Percentiles rank a stretch among this genome's conserved stretches.
Evolutionary conservation across 768 basidiomycete species (phyloP).

Genomic region (Lactarius akahatsu): DNA sequence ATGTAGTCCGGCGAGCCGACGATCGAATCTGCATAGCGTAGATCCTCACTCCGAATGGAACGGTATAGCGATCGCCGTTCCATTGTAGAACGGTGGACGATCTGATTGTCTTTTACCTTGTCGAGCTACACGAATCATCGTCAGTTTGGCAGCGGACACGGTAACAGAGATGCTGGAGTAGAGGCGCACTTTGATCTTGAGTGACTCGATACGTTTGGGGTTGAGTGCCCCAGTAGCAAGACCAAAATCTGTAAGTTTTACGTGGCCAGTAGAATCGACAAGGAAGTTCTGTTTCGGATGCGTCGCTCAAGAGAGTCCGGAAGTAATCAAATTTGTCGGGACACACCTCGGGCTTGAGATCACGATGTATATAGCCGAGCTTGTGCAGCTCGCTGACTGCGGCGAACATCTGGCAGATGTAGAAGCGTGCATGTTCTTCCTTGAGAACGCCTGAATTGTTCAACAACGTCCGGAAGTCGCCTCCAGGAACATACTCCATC

Average conservation of each 20-base stretch:
- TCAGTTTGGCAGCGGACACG: conserved; percentile 5
- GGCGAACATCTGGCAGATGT: conserved; percentile 97
- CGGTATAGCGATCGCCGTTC: conserved; percentile 95
- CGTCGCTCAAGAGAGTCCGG: background rate
- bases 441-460: conserved; percentile 98
- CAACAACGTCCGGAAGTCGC: conserved; percentile 95
- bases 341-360: conserved; percentile 92
- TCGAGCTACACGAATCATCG: conserved; percentile 61
- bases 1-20: conserved; percentile 99
- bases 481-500: conserved; percentile 99
- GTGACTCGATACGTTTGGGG: conserved; percentile 89
- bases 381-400: conserved; percentile 93
- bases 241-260: conserved; percentile 97
- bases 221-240: conserved; percentile 95
- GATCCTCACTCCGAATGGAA: conserved; percentile 85
- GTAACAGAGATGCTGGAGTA: background rate
- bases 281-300: conserved; percentile 76
- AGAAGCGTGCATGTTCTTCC: conserved; percentile 95
- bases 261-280: conserved; percentile 92
- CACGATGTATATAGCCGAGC: conserved; percentile 97
- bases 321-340: background rate
- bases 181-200: conserved; percentile 78
- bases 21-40: conserved; percentile 94
- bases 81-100: conserved; percentile 87
- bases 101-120: conserved; percentile 90